Conservation (phyloP, 2,329 filamentous ascomycete genomes). For the Arthrobotrys iridis region DNA sequence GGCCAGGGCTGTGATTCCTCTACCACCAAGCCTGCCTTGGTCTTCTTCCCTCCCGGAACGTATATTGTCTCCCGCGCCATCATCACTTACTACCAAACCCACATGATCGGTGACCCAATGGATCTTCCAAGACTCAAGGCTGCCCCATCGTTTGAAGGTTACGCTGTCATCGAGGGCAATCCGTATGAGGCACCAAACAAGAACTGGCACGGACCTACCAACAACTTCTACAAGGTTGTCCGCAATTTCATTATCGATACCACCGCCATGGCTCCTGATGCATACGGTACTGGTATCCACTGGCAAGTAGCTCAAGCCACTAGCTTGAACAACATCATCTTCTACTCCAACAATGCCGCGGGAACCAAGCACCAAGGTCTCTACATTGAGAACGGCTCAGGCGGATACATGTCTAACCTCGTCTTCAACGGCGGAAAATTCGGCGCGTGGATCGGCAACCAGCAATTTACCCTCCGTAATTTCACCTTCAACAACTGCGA, state of each 20-base stretch:
- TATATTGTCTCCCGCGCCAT: slow-evolving; percentile 84
- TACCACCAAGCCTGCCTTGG: slow-evolving; percentile 82
- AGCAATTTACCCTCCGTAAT: slow-evolving; percentile 84
- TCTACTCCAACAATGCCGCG: slow-evolving; percentile 60
- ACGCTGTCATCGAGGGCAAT: slow-evolving; percentile 88
- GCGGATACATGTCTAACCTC: slow-evolving; percentile 83
- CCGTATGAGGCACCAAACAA: slow-evolving; percentile 76
- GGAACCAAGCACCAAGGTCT: slow-evolving; percentile 66
- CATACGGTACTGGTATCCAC: slow-evolving; percentile 66
- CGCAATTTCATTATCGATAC: slow-evolving; percentile 84
- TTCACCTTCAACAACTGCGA: slow-evolving; percentile 80
- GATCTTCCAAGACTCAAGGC: slow-evolving; percentile 75
- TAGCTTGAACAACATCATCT: slow-evolving; percentile 70
- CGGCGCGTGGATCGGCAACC: slow-evolving; percentile 63
- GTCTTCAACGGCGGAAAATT: slow-evolving; percentile 83
- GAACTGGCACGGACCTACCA: slow-evolving; percentile 80
- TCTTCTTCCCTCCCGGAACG: slow-evolving; percentile 87
- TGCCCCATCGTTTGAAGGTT: slow-evolving; percentile 76
- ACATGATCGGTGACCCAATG: slow-evolving; percentile 79
- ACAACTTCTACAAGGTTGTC: slow-evolving; percentile 84
- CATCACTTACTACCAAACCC: slow-evolving; percentile 89
- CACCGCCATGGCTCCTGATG: slow-evolving; percentile 69
- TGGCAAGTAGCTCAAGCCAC: slow-evolving; percentile 75
- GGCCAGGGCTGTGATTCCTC: slow-evolving; percentile 82
- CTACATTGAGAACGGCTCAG: slow-evolving; percentile 72